Base-by-base conservation (phyloP, 1,284 basidiomycete genomes). In the Cystobasidium sp. region DNA sequence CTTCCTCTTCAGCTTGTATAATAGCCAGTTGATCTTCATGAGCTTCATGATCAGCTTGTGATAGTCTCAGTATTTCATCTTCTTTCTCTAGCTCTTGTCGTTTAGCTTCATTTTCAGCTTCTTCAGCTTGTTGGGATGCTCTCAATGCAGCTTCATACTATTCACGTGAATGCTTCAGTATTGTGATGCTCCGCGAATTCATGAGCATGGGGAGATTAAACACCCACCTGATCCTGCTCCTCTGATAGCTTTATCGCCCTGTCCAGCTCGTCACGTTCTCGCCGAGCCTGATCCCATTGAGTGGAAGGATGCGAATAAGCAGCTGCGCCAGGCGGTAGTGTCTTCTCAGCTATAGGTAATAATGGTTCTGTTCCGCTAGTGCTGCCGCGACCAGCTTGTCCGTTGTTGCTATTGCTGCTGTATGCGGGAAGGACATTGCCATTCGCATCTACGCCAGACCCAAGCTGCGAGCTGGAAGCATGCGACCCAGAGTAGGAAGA, bases 301-400 rank as follows among this genome's bases (percentile, higher is more conserved):
- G 44, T 61, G n/a, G 20, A 14, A 24, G 59, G 58, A 31, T 61
- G 69, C 18, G 37, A 37, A 41, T 66, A 66, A 7, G 41, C 47
- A 71, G 44, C 53, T 44, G 69, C 69, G 18, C 69, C 69, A 43
- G 69, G 69, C 4, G 69, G 69, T n/a, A 71, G 61, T 44, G 61
- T 39, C 61, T 71, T 71, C 46, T 71, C 69, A 20, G 56, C 24
- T 37, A 66, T 66, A 47, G 64, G 16, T 14, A 52, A 49, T 3
- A 20, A 47, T 10, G 8, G 63, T 14, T 66, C 31, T 10, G 9
- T 39, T 10, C 43, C 22, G 31, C 47, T 51, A 22, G 16, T 22
- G 20, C 41, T 47, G 22, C 20, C 18, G 37, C 31, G 31, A 31
- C 31, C 31, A 31, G 31, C 31, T 31, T 31, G 31, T 31, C 31